Evolutionary conservation across 2,329 filamentous ascomycete genomes (phyloP).

Genomic region (Sporothrix dimorphospora): DNA sequence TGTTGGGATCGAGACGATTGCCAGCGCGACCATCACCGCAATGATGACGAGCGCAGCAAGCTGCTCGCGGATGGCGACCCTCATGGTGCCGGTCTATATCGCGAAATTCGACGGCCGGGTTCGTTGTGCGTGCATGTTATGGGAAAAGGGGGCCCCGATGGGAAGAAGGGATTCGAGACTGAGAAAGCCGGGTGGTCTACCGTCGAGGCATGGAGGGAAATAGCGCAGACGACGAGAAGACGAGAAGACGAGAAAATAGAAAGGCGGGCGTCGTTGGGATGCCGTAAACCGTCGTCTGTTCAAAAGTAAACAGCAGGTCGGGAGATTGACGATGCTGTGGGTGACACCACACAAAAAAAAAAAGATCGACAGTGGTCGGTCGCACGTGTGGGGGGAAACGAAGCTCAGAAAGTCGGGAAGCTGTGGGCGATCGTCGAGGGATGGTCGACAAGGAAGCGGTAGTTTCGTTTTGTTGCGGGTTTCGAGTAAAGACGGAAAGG

Average conservation of each 20-base stretch:
- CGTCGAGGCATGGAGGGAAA: conserved; percentile 1
- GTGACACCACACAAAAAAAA: not conserved
- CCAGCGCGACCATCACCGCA: conserved; percentile 72
- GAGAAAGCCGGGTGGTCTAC: not conserved
- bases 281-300: too few relatives aligned
- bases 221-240: not conserved
- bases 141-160: not conserved
- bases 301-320: not conserved
- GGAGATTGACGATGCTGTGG: conserved; percentile 7
- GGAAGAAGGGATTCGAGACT: not conserved
- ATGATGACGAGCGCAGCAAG: conserved; percentile 77
- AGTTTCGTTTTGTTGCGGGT: not conserved
- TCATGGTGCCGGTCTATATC: conserved; percentile 60
- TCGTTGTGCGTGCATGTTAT: conserved; percentile 39
- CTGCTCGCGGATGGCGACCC: conserved; percentile 86
- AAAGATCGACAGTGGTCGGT: conserved; percentile 24
- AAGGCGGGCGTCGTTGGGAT: not conserved
- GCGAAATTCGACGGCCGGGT: conserved; percentile 32
- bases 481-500: not conserved
- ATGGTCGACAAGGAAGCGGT: conserved; percentile 2
- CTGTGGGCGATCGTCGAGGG: conserved; percentile 13
- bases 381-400: conserved; percentile 18
- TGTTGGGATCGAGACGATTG: conserved; percentile 78
- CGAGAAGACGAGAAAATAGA: not conserved
- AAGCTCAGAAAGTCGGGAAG: not conserved